phyloP scores from a whole-genome alignment of 2,329 filamentous ascomycete genomes.

The Monilinia vaccinii-corymbosi region DNA sequence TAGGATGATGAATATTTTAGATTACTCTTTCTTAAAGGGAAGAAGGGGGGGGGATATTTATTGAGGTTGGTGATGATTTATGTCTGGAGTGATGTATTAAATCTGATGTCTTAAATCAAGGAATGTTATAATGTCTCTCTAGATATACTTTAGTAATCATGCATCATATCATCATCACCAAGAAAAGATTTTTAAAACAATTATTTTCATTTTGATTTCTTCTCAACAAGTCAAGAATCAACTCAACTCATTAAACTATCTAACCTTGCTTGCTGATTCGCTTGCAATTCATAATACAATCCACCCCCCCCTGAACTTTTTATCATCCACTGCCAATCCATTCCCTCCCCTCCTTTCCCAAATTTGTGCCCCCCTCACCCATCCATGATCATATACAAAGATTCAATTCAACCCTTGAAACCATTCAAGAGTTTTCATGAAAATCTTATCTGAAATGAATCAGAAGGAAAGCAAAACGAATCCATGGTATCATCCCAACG shows the following conservation, averaged over 20 bases:
- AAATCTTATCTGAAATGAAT: neutral
- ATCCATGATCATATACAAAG: constrained; percentile 8
- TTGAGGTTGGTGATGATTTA: no score
- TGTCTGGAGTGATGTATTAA: no score
- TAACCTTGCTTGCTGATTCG: neutral
- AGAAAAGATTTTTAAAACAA: neutral
- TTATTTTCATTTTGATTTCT: neutral
- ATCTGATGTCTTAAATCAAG: no score
- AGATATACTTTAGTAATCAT: no score
- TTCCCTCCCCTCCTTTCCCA: neutral
- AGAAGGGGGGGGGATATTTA: no score
- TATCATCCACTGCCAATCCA: constrained; percentile 1
- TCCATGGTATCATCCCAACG: constrained; percentile 28
- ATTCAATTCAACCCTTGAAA: neutral
- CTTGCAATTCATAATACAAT: neutral
- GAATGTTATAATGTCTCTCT: no score
- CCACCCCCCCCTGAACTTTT: neutral
- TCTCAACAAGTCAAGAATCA: neutral
- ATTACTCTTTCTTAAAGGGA: no score
- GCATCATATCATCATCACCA: neutral
- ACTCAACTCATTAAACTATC: neutral
- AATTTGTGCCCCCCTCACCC: neutral
- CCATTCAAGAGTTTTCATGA: neutral
- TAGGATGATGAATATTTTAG: no score
- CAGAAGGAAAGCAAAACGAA: constrained; percentile 12